Base-by-base conservation (phyloP, 2,329 filamentous ascomycete species). In the Cladobotryum protrusum region DNA sequence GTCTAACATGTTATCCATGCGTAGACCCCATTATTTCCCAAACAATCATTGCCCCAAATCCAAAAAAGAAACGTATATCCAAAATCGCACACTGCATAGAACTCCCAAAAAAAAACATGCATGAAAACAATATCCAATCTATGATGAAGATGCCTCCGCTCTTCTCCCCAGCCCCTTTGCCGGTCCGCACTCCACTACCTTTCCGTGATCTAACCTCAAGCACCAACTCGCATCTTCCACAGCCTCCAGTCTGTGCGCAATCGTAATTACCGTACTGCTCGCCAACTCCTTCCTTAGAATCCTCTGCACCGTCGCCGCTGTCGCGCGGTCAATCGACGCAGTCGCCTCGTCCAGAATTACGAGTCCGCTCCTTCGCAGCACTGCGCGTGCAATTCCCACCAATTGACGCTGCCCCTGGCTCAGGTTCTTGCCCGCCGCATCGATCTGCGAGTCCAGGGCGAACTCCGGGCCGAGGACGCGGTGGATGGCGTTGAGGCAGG, bases 311-410 rank as follows among this genome's bases (percentile, higher is more conserved):
- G 72, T 70, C 17, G 71, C 70, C 0, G 82, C 81, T 1, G 82
- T 85, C 49, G 69, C 72, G 43, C 74, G 73, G 50, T 85, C 82
- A 45, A 85, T 82, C 1, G 76, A 81, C 3, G 81, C 81, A 3
- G 82, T 85, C 2, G 81, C 82, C 64, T 85, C 81, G 52, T 85
- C 81, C n/a, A 83, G 63, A 20, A 85, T 76, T 13, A 85, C 75
- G 17, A 85, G 70, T 2, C 81, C 79, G 43, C 78, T 82, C 4
- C 76, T 70, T 1, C 81, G 67, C n/a, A 83, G 67, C 0, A 85
- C 76, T 0, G 81, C 81, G 4, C 81, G 69, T 0, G 76, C 78
- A 13, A 85, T 77, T 6, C 79, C 79, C 1, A 85, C 73, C 4
- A 85, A 73, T 58, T 85, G 81, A 3, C 81, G 71, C 60, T 85